Evolutionary conservation across 441 rosid species (phyloP).

Genomic region (Gossypium aridum): DNA sequence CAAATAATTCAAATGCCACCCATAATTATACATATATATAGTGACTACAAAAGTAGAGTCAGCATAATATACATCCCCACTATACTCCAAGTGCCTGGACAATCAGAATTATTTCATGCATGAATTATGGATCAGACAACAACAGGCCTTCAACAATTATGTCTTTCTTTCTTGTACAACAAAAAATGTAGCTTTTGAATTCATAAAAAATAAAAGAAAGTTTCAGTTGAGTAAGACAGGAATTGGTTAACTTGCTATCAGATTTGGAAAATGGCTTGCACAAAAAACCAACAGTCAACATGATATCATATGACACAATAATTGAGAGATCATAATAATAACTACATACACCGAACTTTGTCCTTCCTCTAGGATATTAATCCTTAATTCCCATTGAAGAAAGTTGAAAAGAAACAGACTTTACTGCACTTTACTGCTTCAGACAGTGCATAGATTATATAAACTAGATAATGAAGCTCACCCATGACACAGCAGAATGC

Average conservation of each 20-base stretch:
- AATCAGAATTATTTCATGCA: not conserved
- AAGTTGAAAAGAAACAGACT: not conserved
- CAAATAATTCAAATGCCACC: constrained; percentile 11
- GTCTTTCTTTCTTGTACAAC: not conserved
- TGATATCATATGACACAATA: not conserved
- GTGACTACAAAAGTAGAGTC: not conserved
- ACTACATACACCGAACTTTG: not conserved
- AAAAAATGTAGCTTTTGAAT: not conserved
- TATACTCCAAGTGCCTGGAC: not conserved
- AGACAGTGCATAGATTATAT: not conserved
- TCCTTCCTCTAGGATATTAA: not conserved
- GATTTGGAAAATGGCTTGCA: not conserved
- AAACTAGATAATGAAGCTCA: not conserved
- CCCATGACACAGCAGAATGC: not conserved
- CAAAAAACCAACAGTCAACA: not conserved
- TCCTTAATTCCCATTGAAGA: constrained; percentile 7
- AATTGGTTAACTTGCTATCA: not conserved
- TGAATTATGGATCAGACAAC: not conserved
- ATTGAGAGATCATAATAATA: not conserved
- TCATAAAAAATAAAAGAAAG: not conserved
- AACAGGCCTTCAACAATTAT: not conserved
- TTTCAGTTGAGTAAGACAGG: not conserved
- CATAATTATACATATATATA: not conserved
- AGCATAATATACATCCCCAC: constrained; percentile 6
- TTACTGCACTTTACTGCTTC: not conserved